phyloP scores from a whole-genome alignment of 2,329 filamentous ascomycete genomes.

The Westerdykella aurantiaca region DNA sequence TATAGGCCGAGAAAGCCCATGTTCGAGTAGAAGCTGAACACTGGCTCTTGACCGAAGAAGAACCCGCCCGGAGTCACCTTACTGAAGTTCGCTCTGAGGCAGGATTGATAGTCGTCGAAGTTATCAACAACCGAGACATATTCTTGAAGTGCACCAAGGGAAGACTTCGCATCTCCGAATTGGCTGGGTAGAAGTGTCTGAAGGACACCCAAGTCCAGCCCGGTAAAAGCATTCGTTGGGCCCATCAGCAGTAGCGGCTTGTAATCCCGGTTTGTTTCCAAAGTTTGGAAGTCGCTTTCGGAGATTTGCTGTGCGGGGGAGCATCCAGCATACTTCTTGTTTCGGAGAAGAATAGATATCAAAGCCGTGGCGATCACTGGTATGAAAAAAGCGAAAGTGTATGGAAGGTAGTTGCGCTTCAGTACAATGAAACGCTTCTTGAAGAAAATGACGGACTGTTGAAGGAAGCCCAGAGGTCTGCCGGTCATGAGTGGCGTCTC shows the following conservation, averaged over 20 bases:
- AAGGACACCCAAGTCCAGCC: constrained; percentile 13
- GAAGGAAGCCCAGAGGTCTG: constrained; percentile 57
- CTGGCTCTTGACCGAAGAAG: constrained; percentile 59
- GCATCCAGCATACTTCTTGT: constrained; percentile 45
- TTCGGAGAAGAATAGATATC: constrained; percentile 64
- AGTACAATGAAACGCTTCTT: constrained; percentile 68
- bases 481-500: constrained; percentile 54
- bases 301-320: constrained; percentile 29
- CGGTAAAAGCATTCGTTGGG: constrained; percentile 17
- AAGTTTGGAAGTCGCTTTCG: constrained; percentile 7
- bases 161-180: constrained; percentile 9
- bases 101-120: constrained; percentile 59
- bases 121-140: constrained; percentile 53
- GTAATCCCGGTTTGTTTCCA: constrained; percentile 6
- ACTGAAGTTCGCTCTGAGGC: constrained; percentile 55
- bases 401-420: constrained; percentile 68
- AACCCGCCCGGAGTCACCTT: constrained; percentile 67
- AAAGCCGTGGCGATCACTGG: constrained; percentile 71
- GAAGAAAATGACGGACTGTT: constrained; percentile 67
- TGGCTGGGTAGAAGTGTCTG: constrained; percentile 31
- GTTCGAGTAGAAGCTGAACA: constrained; percentile 64
- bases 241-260: constrained; percentile 22
- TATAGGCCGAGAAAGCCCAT: constrained; percentile 56
- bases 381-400: constrained; percentile 64
- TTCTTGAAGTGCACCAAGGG: constrained; percentile 5